Evolutionary conservation across 129 eudicot genomes (phyloP), one percentile per base, ranked within the genome.

Genomic region (Pittosporum tobira): DNA sequence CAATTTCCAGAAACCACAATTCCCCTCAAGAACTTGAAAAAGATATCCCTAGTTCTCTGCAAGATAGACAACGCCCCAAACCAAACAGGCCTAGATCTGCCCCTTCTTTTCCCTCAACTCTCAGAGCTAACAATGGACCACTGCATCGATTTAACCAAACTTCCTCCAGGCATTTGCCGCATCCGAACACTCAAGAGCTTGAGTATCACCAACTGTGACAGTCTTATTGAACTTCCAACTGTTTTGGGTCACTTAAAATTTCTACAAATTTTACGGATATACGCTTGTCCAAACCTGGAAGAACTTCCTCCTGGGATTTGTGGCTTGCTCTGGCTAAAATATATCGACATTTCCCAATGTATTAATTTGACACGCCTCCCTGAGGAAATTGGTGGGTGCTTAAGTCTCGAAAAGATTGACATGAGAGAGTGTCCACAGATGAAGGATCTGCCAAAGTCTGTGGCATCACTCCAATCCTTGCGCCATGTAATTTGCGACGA

Each of bases 161-260:
- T 91, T 22, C 96, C 94, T 10, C 51, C 78, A 2, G 81, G 81
- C 46, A 64, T 91, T 14, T 83, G 90, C 64, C 70, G 51, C 25
- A 67, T 87, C 73, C 74, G 56, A 6, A 43, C 77, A 1, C 81
- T 91, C 29, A 77, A 56, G 49, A 74, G 79, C 51, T 58, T 91
- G 61, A 87, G 96, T 67, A 64, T 91, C 73, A 87, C 99, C 48
- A 83, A 77, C 51, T 86, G 99, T 28, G 94, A 91, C 48, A 85
- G 85, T 46, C 72, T 90, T 7, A 57, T 31, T 26, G 84, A 80
- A 57, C 87, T 90, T 51, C 98, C 98, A 4, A 13, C 38, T 29
- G 94, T 78, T 63, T n/a, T 86, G 51, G 94, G 84, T 1, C 76
- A 61, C 21, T 27, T 90, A 18, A 44, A 59, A 3, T 81, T 63